Percentiles rank a stretch among this genome's conserved stretches.
phyloP scores from a whole-genome alignment of 169 alveolate genomes.

The Ichthyophthirius multifiliis region DNA sequence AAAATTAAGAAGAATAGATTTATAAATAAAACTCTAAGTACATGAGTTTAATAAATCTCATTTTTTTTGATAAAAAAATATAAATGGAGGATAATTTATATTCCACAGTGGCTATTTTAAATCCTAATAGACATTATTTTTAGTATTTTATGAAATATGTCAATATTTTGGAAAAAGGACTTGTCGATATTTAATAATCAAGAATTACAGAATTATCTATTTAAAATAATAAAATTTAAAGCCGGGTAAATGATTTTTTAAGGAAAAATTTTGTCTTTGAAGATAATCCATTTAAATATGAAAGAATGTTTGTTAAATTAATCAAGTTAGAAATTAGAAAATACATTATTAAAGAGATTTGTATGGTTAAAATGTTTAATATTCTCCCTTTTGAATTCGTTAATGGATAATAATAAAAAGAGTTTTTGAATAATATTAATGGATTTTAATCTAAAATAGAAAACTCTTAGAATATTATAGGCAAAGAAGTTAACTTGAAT shows the following conservation, averaged over 20 bases:
- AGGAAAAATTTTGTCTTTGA: constrained; percentile 10
- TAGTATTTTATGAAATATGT: not conserved
- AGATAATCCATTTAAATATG: constrained; percentile 9
- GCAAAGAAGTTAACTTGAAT: not conserved
- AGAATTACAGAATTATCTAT: not conserved
- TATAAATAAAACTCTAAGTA: too few relatives aligned
- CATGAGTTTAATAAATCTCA: too few relatives aligned
- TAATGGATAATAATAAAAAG: not conserved
- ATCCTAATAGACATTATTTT: not conserved
- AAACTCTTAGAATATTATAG: not conserved
- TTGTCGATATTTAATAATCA: not conserved
- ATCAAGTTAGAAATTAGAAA: not conserved
- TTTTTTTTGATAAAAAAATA: too few relatives aligned
- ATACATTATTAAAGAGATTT: not conserved
- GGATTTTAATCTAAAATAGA: not conserved
- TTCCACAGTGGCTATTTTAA: not conserved
- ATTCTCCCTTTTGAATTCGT: constrained; percentile 10
- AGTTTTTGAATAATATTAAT: not conserved
- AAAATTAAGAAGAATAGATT: too few relatives aligned
- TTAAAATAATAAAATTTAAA: not conserved
- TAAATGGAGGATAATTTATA: not conserved
- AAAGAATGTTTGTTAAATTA: constrained; percentile 5
- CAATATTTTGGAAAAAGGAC: not conserved
- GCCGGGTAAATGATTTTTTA: not conserved
- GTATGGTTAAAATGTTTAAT: not conserved